These are phyloP conservation scores for Cenchrus fungigraminus DNA, from an alignment of 176 grass and related monocot genomes.

Conservation along the genomic window DNA sequence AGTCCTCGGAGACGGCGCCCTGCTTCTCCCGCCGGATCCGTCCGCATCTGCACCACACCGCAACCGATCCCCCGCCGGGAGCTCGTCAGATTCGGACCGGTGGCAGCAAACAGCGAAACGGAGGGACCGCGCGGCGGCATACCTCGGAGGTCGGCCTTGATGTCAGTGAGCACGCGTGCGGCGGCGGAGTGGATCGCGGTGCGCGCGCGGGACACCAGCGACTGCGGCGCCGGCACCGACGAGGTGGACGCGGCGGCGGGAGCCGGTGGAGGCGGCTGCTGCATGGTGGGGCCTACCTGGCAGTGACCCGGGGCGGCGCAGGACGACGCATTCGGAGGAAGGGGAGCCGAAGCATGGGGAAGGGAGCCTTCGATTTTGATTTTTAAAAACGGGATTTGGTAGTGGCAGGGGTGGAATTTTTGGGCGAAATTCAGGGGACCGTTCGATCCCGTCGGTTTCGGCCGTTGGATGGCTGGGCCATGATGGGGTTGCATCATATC, in stretches of 20 bases:
- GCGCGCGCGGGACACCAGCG: constrained; percentile 86
- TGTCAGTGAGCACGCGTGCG: constrained; percentile 88
- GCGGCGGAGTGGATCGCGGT: constrained; percentile 86
- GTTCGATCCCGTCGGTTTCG: neutral
- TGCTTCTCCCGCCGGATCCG: constrained; percentile 49
- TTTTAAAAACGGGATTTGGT: constrained; percentile 42
- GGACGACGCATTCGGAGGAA: neutral
- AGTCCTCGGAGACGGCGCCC: constrained; percentile 48
- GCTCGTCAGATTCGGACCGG: constrained; percentile 39
- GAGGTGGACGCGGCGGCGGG: constrained; percentile 20
- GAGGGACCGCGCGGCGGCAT: neutral
- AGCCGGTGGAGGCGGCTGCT: constrained; percentile 41
- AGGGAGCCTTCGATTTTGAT: constrained; percentile 32
- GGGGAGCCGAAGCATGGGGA: neutral
- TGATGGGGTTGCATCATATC: neutral
- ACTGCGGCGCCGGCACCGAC: constrained; percentile 54
- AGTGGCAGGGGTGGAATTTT: neutral
- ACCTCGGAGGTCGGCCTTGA: constrained; percentile 89
- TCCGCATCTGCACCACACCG: constrained; percentile 56
- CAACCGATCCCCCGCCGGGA: constrained; percentile 19
- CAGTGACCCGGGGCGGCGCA: constrained; percentile 22
- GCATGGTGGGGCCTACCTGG: constrained; percentile 52
- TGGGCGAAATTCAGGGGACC: neutral
- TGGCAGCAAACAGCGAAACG: neutral
- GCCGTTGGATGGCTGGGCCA: constrained; percentile 24